A percentile compares a stretch with the other conserved stretches of the same genome.
Conservation (phyloP, 371 early-diverging fungal species). For the Actinomortierella ambigua region DNA sequence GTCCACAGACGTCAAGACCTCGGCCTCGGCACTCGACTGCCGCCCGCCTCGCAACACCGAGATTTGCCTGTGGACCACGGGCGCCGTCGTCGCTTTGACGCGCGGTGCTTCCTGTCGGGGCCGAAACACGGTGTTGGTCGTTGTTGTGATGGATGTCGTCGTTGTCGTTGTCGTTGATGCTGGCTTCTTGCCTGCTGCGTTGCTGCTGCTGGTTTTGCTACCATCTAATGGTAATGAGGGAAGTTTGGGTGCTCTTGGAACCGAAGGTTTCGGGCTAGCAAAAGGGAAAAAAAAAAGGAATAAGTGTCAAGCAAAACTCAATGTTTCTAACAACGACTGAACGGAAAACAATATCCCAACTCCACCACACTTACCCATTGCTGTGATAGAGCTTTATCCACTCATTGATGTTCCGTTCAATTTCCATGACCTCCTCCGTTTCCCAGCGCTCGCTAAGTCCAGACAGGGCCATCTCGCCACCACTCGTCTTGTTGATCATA, state of each 20-base stretch:
- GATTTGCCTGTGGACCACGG: conserved; percentile 23
- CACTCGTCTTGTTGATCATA: conserved; percentile 50
- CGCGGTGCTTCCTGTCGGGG: conserved; percentile 37
- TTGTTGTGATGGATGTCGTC: not conserved
- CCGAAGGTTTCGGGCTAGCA: conserved; percentile 9
- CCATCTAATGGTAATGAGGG: conserved; percentile 5
- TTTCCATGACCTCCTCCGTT: conserved; percentile 52
- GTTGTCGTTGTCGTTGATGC: conserved; percentile 1
- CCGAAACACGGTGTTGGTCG: conserved; percentile 8
- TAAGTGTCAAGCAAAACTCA: no score
- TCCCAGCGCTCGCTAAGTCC: conserved; percentile 62
- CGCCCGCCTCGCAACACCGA: conserved; percentile 25
- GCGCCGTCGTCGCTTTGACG: conserved; percentile 39
- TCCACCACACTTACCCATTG: conserved; percentile 8
- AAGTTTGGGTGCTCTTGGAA: conserved; percentile 18
- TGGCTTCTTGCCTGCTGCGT: no score
- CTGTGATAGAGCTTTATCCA: conserved; percentile 64
- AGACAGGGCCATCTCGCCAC: conserved; percentile 47
- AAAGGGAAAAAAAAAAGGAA: no score
- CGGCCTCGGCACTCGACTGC: conserved; percentile 15
- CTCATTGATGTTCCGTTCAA: conserved; percentile 54
- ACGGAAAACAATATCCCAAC: not conserved
- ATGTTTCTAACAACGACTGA: not conserved
- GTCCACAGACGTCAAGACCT: conserved; percentile 32
- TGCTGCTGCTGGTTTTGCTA: conserved; percentile 19